A percentile compares a stretch with the other conserved stretches of the same genome.
phyloP scores from a whole-genome alignment of 2,329 filamentous ascomycete species.

The Sordariomycetes sp. region DNA sequence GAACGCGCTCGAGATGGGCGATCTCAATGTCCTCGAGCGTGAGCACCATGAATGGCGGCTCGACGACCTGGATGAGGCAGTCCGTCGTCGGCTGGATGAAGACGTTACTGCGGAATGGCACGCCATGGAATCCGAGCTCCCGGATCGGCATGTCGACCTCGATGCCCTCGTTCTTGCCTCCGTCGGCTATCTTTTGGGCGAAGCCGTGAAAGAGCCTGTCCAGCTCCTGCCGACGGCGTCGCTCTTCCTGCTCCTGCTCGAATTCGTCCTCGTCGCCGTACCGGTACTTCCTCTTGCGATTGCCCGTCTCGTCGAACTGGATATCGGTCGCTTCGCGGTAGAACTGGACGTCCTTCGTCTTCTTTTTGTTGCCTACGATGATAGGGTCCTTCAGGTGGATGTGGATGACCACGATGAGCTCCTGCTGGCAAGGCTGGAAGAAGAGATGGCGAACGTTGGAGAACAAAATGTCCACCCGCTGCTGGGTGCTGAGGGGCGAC shows the following conservation, averaged over 20 bases:
- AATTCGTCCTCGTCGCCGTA: slow-evolving; percentile 99
- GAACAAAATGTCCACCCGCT: slow-evolving; percentile 87
- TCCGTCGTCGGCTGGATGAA: slow-evolving; percentile 94
- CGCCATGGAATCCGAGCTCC: slow-evolving; percentile 92
- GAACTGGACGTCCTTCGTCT: slow-evolving; percentile 98
- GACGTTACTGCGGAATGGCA: slow-evolving; percentile 90
- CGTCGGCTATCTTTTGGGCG: slow-evolving; percentile 93
- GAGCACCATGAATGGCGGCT: slow-evolving; percentile 91
- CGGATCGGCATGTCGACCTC: slow-evolving; percentile 95
- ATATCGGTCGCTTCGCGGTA: slow-evolving; percentile 97
- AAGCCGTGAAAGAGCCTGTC: slow-evolving; percentile 95
- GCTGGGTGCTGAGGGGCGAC: slow-evolving; percentile 64
- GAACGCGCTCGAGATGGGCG: slow-evolving; percentile 87
- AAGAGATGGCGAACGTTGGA: slow-evolving; percentile 98
- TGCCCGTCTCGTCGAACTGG: slow-evolving; percentile 96
- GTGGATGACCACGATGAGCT: slow-evolving; percentile 95
- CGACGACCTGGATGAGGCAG: slow-evolving; percentile 90
- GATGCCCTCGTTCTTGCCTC: slow-evolving; percentile 78
- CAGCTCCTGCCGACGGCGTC: slow-evolving; percentile 77
- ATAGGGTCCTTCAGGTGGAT: slow-evolving; percentile 97
- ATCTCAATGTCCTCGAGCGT: slow-evolving; percentile 94
- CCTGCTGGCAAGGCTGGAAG: slow-evolving; percentile 94
- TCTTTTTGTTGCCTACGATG: slow-evolving; percentile 92
- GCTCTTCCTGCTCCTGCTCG: slow-evolving; percentile 94
- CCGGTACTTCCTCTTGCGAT: slow-evolving; percentile 91